Base-by-base conservation (phyloP, 495 filamentous ascomycete species). In the Aspergillus leporis region DNA sequence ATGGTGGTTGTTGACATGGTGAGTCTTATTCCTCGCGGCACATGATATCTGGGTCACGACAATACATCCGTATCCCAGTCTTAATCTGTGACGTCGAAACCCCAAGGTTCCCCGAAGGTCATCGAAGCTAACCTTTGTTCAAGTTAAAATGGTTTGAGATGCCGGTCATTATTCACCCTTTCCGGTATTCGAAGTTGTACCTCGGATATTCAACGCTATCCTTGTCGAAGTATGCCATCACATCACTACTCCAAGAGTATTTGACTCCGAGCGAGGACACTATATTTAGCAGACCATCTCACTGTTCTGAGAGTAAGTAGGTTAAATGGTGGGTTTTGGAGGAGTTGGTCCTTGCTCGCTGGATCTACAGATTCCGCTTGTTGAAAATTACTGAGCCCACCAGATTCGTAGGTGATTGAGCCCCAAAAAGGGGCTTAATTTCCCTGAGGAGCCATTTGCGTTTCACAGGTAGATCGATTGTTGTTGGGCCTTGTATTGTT, bases 321-420 rank as follows among this genome's bases (percentile, higher is more conserved):
- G n/a, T n/a, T n/a, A 43, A 18, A 18, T 25, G 45, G 58, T 60
- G 58, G 58, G 46, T 55, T 54, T 36, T 14, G 8, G 32, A 25
- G 8, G 32, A 25, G 58, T 34, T 60, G 58, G 53, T 60, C 58
- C 40, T 60, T 60, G 58, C 58, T 55, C 21, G 10, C 41, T 46
- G 23, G 58, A 60, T 60, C 58, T 60, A 51, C 58, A n/a, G 58
- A 55, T 51, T 60, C 58, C 58, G 58, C 58, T 55, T 25, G 51
- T 51, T 55, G 46, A 22, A 49, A 36, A 59, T 45, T 40, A 49
- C 12, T 41, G 56, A 32, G 28, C 36, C 12, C 36, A 53, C 36
- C 31, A 38, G 28, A 4, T 19, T 43, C 19, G 16, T 13, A 21
- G 41, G 7, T 28, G 25, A 40, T 13, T 23, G 21, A 49, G 38